A percentile compares a stretch with the other conserved stretches of the same genome.
These are phyloP conservation scores for Entoloma clypeatum DNA, from an alignment of 1,284 basidiomycete species.

Conservation along the genomic window DNA sequence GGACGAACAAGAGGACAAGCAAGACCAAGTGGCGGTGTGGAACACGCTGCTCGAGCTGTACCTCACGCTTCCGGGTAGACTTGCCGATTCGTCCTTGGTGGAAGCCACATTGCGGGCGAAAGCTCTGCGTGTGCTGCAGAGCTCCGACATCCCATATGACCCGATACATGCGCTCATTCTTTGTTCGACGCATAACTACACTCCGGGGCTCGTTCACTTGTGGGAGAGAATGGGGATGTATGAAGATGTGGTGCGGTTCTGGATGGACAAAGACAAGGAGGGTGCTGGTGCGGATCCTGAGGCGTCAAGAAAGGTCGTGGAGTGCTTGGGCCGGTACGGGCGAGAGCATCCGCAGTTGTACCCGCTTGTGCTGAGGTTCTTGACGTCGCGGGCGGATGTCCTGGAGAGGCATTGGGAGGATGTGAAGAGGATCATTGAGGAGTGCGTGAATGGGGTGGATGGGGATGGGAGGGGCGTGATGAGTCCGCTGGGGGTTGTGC, in stretches of 20 bases:
- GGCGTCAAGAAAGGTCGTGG: conserved; percentile 68
- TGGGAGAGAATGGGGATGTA: conserved; percentile 97
- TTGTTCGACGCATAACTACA: conserved; percentile 82
- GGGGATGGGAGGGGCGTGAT: conserved; percentile 82
- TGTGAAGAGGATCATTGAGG: conserved; percentile 65
- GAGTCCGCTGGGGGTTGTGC: conserved; percentile 85
- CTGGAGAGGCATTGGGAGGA: conserved; percentile 70
- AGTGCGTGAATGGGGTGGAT: too few relatives aligned
- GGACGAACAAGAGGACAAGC: conserved; percentile 54
- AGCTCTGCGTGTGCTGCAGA: conserved; percentile 66
- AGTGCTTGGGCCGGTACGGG: conserved; percentile 74
- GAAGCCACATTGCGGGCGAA: conserved; percentile 46
- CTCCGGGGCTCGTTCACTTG: conserved; percentile 79
- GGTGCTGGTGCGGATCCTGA: conserved; percentile 29
- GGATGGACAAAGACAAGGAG: conserved; percentile 70
- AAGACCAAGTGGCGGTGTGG: conserved; percentile 88
- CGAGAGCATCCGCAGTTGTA: conserved; percentile 73
- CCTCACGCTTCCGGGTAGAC: conserved; percentile 48
- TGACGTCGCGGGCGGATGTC: conserved; percentile 75
- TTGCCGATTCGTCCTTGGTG: conserved; percentile 18
- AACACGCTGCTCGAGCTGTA: conserved; percentile 96
- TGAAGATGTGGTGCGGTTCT: conserved; percentile 91
- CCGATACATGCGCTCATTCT: conserved; percentile 89
- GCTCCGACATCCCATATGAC: conserved; percentile 76
- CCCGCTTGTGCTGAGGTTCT: conserved; percentile 84